Evolutionary conservation across 768 basidiomycete genomes (phyloP).

Genomic region (Tubosaeta brunneosetosa): DNA sequence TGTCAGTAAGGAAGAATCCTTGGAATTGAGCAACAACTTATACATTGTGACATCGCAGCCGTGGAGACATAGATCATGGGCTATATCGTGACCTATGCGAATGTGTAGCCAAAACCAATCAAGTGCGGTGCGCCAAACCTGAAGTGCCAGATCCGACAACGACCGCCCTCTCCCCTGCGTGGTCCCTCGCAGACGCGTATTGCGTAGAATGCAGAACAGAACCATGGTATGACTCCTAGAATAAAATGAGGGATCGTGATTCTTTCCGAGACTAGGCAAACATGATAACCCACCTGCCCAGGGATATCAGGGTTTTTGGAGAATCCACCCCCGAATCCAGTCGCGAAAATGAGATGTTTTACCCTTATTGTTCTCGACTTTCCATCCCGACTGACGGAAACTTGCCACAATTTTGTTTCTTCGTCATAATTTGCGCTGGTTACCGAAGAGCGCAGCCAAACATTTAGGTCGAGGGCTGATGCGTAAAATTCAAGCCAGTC

Average conservation of each 20-base stretch:
- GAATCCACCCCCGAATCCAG: slow-evolving; percentile 47
- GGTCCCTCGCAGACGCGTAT: slow-evolving; percentile 42
- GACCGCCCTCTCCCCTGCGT: slow-evolving; percentile 58
- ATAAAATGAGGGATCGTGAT: no score
- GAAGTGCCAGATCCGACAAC: slow-evolving; percentile 63
- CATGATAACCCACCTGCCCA: slow-evolving; percentile 32
- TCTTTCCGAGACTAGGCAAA: no score
- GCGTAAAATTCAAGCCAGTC: slow-evolving; percentile 64
- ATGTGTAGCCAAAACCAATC: slow-evolving; percentile 1
- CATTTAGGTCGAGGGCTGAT: slow-evolving; percentile 51
- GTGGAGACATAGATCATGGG: slow-evolving; percentile 28
- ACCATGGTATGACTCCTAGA: slow-evolving; percentile 48
- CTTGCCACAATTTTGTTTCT: slow-evolving; percentile 38
- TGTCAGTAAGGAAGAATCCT: slow-evolving; percentile 18
- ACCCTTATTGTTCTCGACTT: slow-evolving; percentile 32
- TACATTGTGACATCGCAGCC: slow-evolving; percentile 29
- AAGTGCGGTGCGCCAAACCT: slow-evolving; percentile 26
- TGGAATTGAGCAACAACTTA: not conserved
- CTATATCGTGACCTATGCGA: slow-evolving; percentile 35
- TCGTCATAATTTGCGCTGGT: slow-evolving; percentile 32
- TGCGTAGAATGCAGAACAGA: slow-evolving; percentile 49
- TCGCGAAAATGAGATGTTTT: slow-evolving; percentile 53
- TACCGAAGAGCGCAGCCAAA: slow-evolving; percentile 52
- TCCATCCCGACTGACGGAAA: slow-evolving; percentile 32
- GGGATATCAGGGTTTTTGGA: slow-evolving; percentile 44